Conservation (phyloP, 495 filamentous ascomycete genomes). For the Acidiella bohemica region DNA sequence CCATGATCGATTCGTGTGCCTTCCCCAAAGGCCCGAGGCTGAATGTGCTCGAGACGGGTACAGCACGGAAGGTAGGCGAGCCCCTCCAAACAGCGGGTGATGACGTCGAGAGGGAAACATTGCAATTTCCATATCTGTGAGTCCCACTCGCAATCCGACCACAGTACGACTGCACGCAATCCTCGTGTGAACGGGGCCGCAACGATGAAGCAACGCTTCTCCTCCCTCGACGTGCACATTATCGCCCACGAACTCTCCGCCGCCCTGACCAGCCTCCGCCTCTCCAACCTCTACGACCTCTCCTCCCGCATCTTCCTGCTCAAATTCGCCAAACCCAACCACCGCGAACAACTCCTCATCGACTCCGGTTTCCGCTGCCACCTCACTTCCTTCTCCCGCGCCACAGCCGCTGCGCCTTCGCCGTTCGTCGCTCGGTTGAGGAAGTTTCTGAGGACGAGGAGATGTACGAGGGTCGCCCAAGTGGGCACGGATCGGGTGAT, state of each 20-base stretch:
- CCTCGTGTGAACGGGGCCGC: too few relatives aligned
- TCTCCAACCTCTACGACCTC: constrained; percentile 91
- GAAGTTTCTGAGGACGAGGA: constrained; percentile 73
- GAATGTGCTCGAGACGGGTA: too few relatives aligned
- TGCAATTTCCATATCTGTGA: too few relatives aligned
- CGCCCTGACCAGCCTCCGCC: constrained; percentile 58
- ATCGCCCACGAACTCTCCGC: constrained; percentile 81
- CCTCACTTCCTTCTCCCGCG: constrained; percentile 74
- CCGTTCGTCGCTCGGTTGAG: constrained; percentile 70
- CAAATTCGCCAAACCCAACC: constrained; percentile 76
- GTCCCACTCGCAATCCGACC: too few relatives aligned
- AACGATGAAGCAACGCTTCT: constrained; percentile 95
- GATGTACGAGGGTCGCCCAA: constrained; percentile 68
- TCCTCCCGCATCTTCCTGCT: constrained; percentile 80
- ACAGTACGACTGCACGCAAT: too few relatives aligned
- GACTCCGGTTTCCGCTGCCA: constrained; percentile 96
- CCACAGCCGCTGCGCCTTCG: constrained; percentile 69
- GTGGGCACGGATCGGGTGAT: constrained; percentile 89
- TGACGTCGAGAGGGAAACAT: too few relatives aligned
- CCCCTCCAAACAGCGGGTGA: too few relatives aligned
- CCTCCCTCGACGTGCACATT: constrained; percentile 82
- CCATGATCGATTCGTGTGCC: too few relatives aligned
- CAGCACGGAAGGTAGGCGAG: too few relatives aligned
- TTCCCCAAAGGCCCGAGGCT: too few relatives aligned
- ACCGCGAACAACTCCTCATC: constrained; percentile 74